Evolutionary conservation across 495 filamentous ascomycete genomes (phyloP), one percentile per base, ranked within the genome.

Genomic region (Aspergillus ostianus): DNA sequence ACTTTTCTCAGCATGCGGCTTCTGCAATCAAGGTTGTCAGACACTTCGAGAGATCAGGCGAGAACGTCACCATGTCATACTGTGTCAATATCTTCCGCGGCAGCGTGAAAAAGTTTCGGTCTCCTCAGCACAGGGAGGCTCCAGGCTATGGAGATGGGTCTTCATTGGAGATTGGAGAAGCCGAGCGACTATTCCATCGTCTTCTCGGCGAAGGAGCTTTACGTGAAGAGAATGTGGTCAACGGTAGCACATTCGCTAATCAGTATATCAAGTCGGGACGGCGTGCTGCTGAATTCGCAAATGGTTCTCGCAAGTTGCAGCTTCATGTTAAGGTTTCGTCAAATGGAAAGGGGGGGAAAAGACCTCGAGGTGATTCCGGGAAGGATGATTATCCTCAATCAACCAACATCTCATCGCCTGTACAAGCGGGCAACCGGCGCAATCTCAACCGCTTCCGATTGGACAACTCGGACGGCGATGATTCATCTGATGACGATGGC

Each of bases 351-450:
- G 58, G 53, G 56, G 58, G 53, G 32, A 70, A 77, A 36, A 58
- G 54, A 62, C 57, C 73, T 66, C 30, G 77, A 65, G 30, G 71
- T 46, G 65, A 63, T 30, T 53, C 67, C 55, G 46, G 68, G 19
- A 58, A 72, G 27, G 64, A 73, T 26, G 70, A 77, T 18, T 69
- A 79, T 65, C 87, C 87, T 20, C 71, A 80, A 53, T 95, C 93
- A 6, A 96, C 93, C 0, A 89, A 91, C 56, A 82, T 97, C 10
- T 92, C 94, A 3, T 96, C 94, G 12, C 93, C 94, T 6, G 70
- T 91, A 4, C 80, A 87, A 68, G 78, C 77, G 44, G 83, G 77
- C 17, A 72, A 81, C 51, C 65, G 81, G 60, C 78, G 82, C 6
- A 77, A 73, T 21, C 63, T 70, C 54, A 74, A 64, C 29, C 75